Evolutionary conservation across 805 yeast genomes (phyloP).

Genomic region (Danielozyma ontarioensis): DNA sequence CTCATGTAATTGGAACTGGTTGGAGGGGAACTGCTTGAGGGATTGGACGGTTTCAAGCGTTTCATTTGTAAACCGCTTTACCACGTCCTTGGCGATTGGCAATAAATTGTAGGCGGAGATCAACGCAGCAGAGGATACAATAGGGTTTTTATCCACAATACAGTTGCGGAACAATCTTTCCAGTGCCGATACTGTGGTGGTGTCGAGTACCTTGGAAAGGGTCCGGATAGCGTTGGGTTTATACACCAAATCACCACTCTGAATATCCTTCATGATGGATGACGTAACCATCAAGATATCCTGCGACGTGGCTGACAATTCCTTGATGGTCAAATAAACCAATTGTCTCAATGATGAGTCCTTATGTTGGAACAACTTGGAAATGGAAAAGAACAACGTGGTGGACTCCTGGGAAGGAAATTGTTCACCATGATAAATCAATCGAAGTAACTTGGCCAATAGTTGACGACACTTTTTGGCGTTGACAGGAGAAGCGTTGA

Average conservation of each 20-base stretch:
- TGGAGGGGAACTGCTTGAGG: constrained; percentile 47
- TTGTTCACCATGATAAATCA: constrained; percentile 79
- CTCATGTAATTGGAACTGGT: constrained; percentile 49
- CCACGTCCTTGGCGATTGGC: constrained; percentile 87
- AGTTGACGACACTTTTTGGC: constrained; percentile 81
- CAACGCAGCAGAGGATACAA: constrained; percentile 89
- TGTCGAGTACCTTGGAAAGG: constrained; percentile 82
- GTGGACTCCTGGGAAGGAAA: constrained; percentile 91
- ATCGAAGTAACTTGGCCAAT: constrained; percentile 75
- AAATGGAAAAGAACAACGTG: constrained; percentile 84
- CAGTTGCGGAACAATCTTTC: constrained; percentile 91
- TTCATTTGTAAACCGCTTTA: constrained; percentile 91
- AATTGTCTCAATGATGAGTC: constrained; percentile 84
- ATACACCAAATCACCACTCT: constrained; percentile 77
- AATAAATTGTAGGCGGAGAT: constrained; percentile 85
- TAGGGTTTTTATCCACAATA: constrained; percentile 84
- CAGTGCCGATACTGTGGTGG: constrained; percentile 84
- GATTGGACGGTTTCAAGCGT: constrained; percentile 83
- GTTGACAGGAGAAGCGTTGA: constrained; percentile 86
- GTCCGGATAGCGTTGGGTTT: constrained; percentile 96
- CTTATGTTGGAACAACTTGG: constrained; percentile 91
- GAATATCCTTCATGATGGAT: constrained; percentile 96
- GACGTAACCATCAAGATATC: constrained; percentile 97
- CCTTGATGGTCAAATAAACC: constrained; percentile 92
- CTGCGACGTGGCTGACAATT: constrained; percentile 74